Conservation (phyloP, 495 filamentous ascomycete genomes). For the Penicillium waksmanii region DNA sequence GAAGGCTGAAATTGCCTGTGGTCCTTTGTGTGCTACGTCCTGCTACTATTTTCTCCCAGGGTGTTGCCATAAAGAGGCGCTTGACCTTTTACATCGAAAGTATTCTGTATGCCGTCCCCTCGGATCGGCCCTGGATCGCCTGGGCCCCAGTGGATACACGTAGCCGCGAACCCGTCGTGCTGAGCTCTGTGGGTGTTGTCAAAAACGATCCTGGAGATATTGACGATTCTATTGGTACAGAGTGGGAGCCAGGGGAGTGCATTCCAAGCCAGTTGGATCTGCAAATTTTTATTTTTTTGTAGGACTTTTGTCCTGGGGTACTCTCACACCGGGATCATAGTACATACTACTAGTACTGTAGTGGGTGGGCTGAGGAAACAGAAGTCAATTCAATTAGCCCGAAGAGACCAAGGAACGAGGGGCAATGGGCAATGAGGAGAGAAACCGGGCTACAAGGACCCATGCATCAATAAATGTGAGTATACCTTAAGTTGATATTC, state of each 20-base stretch:
- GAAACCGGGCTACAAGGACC: not conserved
- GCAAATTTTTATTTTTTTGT: not conserved
- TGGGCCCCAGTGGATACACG: slow-evolving; percentile 8
- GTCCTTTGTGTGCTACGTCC: not conserved
- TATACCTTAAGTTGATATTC: too few species aligned
- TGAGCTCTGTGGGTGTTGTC: too few species aligned
- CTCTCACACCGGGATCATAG: too few species aligned
- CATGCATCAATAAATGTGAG: not conserved
- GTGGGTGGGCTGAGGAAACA: not conserved
- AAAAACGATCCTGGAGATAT: too few species aligned
- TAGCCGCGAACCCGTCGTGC: slow-evolving; percentile 5
- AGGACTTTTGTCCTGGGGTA: not conserved
- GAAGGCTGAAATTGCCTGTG: not conserved
- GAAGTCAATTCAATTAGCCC: not conserved
- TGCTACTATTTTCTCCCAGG: too few species aligned
- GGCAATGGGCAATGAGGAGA: not conserved
- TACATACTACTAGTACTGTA: too few species aligned
- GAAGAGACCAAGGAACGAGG: too few species aligned
- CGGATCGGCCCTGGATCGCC: slow-evolving; percentile 8
- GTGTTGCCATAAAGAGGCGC: too few species aligned
- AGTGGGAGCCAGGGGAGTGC: not conserved
- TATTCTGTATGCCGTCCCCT: slow-evolving; percentile 7
- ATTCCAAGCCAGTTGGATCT: not conserved
- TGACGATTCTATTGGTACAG: too few species aligned
- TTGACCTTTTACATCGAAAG: too few species aligned